phyloP scores from a whole-genome alignment of 1,284 basidiomycete genomes.

The Sporisorium graminicola region DNA sequence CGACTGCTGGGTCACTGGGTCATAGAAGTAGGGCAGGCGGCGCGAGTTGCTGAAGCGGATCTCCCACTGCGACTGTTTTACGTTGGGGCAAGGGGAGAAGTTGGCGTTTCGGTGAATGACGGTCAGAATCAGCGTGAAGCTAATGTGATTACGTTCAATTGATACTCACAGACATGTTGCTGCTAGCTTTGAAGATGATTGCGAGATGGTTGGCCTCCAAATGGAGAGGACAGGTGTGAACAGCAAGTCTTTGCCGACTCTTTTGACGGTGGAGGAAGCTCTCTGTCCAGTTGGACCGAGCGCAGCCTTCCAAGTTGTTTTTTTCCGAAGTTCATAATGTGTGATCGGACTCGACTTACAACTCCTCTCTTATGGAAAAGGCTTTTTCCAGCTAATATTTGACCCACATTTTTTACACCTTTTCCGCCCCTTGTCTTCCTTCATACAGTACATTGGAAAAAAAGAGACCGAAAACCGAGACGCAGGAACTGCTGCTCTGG shows the following conservation, averaged over 20 bases:
- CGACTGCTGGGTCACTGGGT: conserved; percentile 79
- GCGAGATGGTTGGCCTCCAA: neutral
- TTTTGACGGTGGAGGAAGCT: conserved; percentile 7
- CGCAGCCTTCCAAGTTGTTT: neutral
- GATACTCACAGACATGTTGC: conserved; percentile 12
- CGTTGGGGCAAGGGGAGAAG: no score
- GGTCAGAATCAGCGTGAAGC: no score
- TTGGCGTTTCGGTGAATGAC: no score
- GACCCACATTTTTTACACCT: neutral
- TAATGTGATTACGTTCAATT: neutral
- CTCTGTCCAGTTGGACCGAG: conserved; percentile 18
- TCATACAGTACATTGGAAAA: no score
- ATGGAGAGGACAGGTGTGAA: neutral
- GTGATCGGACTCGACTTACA: neutral
- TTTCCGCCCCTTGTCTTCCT: neutral
- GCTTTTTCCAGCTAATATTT: neutral
- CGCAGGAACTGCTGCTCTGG: conserved; percentile 3
- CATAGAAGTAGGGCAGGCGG: conserved; percentile 89
- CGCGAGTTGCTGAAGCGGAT: conserved; percentile 80
- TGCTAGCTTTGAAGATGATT: neutral
- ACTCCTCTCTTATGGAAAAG: neutral
- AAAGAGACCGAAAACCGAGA: neutral
- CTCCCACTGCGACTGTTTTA: conserved; percentile 61
- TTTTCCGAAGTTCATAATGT: no score
- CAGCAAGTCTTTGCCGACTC: conserved; percentile 2